Evolutionary conservation across 148 eudicot species (phyloP).

Genomic region (Diospyros lotus): DNA sequence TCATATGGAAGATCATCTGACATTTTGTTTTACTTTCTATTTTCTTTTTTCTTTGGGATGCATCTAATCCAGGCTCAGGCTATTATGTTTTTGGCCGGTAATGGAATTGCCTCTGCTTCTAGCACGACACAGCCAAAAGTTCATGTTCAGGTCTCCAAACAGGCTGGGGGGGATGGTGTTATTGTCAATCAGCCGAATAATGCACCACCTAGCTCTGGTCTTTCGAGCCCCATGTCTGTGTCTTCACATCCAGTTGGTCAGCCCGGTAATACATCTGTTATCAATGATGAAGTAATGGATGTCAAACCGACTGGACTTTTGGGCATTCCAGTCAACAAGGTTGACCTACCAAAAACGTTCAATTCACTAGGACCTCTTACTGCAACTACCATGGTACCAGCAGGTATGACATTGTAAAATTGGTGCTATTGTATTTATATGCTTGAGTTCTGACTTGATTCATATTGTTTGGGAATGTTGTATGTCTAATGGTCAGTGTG

Average conservation of each 20-base stretch:
- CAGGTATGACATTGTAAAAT: slow-evolving; percentile 30
- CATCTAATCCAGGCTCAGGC: slow-evolving; percentile 51
- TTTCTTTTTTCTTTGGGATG: not conserved
- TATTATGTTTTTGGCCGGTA: slow-evolving; percentile 61
- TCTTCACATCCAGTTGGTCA: slow-evolving; percentile 34
- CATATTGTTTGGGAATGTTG: no score
- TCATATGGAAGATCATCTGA: not conserved
- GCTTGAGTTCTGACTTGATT: no score
- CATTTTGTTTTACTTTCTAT: not conserved
- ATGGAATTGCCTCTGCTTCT: slow-evolving; percentile 18
- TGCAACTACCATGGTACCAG: slow-evolving; percentile 33
- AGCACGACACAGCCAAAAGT: slow-evolving; percentile 25
- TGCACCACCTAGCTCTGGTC: slow-evolving; percentile 24
- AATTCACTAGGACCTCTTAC: slow-evolving; percentile 33
- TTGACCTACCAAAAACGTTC: slow-evolving; percentile 24
- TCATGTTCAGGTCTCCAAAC: slow-evolving; percentile 28
- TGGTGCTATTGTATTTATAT: no score
- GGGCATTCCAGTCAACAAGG: slow-evolving; percentile 16
- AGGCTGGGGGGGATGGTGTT: slow-evolving; percentile 23
- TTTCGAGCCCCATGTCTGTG: slow-evolving; percentile 41
- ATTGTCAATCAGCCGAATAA: slow-evolving; percentile 19
- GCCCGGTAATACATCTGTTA: slow-evolving; percentile 15
- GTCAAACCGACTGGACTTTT: slow-evolving; percentile 23
- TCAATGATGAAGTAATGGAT: slow-evolving; percentile 24
- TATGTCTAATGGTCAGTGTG: not conserved